phyloP scores from a whole-genome alignment of 352 stramenopile genomes.

The Globisporangium irregulare region DNA sequence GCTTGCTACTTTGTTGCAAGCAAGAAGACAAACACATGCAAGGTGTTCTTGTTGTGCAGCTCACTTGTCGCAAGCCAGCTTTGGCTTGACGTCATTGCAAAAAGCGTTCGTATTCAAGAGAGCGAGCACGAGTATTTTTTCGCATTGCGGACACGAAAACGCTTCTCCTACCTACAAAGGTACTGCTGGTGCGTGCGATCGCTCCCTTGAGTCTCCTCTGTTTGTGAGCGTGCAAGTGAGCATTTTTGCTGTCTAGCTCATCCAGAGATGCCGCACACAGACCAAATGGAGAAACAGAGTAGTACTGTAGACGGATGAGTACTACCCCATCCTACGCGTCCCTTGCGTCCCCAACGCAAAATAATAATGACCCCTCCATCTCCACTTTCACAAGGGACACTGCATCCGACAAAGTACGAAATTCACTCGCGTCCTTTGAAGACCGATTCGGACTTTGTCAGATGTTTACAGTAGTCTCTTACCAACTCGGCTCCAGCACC shows the following conservation, averaged over 20 bases:
- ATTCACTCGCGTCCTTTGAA: background rate
- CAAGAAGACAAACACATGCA: background rate
- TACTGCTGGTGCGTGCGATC: background rate
- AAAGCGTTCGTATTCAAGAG: background rate
- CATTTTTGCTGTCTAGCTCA: background rate
- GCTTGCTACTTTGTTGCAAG: background rate
- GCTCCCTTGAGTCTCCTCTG: background rate
- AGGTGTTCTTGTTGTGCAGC: background rate
- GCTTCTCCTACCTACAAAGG: background rate
- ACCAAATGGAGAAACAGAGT: background rate
- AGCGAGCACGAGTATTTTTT: background rate
- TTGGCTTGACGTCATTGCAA: background rate
- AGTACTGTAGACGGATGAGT: background rate
- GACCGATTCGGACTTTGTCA: background rate
- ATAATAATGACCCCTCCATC: background rate
- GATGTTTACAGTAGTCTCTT: background rate
- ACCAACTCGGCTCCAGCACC: background rate
- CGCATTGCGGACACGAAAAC: slow-evolving; percentile 2
- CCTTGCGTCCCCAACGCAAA: background rate
- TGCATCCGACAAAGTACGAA: slow-evolving; percentile 4
- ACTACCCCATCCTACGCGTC: background rate
- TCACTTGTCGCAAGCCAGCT: background rate
- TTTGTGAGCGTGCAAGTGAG: background rate
- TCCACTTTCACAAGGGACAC: background rate
- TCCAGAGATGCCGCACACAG: background rate